Conservation (phyloP, 768 basidiomycete genomes). For the Boletus subparvulus region DNA sequence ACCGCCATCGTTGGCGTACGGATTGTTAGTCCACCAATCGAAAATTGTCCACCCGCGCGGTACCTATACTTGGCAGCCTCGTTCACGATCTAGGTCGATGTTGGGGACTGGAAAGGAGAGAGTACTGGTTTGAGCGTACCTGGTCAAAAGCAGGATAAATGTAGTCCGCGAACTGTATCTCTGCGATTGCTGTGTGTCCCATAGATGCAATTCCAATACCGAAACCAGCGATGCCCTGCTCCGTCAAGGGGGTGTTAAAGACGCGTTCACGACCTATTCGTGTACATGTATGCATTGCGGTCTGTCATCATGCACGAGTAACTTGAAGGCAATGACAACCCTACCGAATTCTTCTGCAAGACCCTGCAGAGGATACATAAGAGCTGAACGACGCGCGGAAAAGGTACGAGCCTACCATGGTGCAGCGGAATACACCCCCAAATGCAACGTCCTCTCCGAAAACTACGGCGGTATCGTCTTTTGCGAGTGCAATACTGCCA, state of each 20-base stretch:
- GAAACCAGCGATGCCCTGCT: constrained; percentile 94
- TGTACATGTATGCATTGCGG: not conserved
- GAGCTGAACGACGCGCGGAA: not conserved
- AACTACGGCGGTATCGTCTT: constrained; percentile 84
- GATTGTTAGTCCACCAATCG: constrained; percentile 80
- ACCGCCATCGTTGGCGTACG: constrained; percentile 90
- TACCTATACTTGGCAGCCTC: constrained; percentile 94
- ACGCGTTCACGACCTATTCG: constrained; percentile 79
- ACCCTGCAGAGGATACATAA: constrained; percentile 47
- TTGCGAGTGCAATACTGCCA: constrained; percentile 73
- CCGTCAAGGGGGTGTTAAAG: constrained; percentile 92
- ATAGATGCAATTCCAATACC: constrained; percentile 89
- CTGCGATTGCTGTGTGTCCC: constrained; percentile 93
- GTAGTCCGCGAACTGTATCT: constrained; percentile 90
- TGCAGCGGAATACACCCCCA: constrained; percentile 92
- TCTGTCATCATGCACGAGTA: not conserved
- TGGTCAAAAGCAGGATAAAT: constrained; percentile 96
- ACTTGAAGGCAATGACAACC: constrained; percentile 16
- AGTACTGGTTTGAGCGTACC: constrained; percentile 38
- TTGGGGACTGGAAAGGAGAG: not conserved
- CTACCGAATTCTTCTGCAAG: constrained; percentile 90
- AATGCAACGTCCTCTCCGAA: constrained; percentile 94
- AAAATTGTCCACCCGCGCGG: constrained; percentile 80
- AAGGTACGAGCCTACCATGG: constrained; percentile 59
- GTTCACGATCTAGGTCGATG: constrained; percentile 70